These are phyloP conservation scores for Peronosclerospora sorghi DNA, from an alignment of 352 stramenopile genomes.

Conservation along the genomic window DNA sequence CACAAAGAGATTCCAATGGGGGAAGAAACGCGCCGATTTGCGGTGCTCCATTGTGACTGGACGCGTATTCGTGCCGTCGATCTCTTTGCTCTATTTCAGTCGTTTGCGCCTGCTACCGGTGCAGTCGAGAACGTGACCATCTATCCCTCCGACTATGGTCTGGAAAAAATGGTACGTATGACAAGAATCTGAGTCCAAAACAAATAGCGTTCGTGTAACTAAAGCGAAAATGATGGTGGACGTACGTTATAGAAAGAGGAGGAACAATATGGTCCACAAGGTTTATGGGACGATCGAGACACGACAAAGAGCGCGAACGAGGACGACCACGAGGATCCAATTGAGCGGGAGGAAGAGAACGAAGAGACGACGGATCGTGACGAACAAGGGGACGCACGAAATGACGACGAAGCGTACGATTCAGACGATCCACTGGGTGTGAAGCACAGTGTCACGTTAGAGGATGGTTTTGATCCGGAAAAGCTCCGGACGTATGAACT, in stretches of 20 bases:
- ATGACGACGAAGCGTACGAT: slow-evolving; percentile 42
- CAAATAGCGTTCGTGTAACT: too few species aligned
- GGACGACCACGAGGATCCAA: slow-evolving; percentile 11
- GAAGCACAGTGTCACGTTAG: slow-evolving; percentile 47
- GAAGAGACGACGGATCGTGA: slow-evolving; percentile 9
- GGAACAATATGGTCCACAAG: slow-evolving; percentile 53
- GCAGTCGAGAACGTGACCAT: slow-evolving; percentile 88
- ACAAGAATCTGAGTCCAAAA: too few species aligned
- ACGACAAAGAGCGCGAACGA: slow-evolving; percentile 15
- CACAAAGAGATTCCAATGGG: slow-evolving; percentile 77
- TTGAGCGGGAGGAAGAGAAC: slow-evolving; percentile 21
- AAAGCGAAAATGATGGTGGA: slow-evolving; percentile 1
- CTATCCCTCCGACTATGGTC: slow-evolving; percentile 93
- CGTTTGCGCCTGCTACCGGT: slow-evolving; percentile 87
- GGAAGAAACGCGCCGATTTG: slow-evolving; percentile 84
- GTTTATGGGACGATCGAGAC: slow-evolving; percentile 44
- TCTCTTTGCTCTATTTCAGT: slow-evolving; percentile 90
- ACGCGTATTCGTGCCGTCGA: slow-evolving; percentile 91
- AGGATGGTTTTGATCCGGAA: slow-evolving; percentile 87
- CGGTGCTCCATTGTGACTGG: slow-evolving; percentile 96
- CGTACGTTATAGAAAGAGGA: slow-evolving; percentile 53
- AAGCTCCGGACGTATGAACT: slow-evolving; percentile 94
- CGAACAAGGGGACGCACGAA: slow-evolving; percentile 19
- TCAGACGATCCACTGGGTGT: slow-evolving; percentile 59
- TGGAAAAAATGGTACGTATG: slow-evolving; percentile 83